Conservation (phyloP, 805 yeast genomes). For the Pichia thaimueangensis region DNA sequence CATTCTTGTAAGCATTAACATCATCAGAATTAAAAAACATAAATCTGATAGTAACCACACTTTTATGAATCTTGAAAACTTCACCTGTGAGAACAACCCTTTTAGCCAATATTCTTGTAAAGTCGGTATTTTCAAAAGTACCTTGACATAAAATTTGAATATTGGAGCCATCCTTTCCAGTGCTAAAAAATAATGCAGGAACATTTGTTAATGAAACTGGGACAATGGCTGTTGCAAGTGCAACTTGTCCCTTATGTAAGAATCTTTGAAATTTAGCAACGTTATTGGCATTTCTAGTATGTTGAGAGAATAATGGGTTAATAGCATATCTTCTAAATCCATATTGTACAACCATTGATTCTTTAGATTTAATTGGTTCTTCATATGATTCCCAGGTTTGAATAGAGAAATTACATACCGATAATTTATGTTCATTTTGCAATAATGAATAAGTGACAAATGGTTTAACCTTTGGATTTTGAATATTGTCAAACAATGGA, state of each 20-base stretch:
- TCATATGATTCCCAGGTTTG: constrained; percentile 88
- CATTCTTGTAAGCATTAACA: constrained; percentile 80
- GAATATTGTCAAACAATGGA: constrained; percentile 36
- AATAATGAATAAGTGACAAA: constrained; percentile 68
- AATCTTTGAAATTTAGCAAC: constrained; percentile 84
- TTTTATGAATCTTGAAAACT: constrained; percentile 91
- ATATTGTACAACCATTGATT: constrained; percentile 76
- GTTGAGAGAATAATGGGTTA: constrained; percentile 77
- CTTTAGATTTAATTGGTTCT: constrained; percentile 79
- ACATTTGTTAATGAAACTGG: constrained; percentile 81
- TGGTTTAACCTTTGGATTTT: constrained; percentile 40
- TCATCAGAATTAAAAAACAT: constrained; percentile 95
- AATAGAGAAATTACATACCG: constrained; percentile 75
- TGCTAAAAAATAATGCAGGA: constrained; percentile 79
- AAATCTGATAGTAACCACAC: constrained; percentile 85
- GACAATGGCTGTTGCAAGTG: constrained; percentile 80
- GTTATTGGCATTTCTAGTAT: constrained; percentile 69
- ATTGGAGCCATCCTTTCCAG: constrained; percentile 35
- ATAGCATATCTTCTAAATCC: constrained; percentile 87
- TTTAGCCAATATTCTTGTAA: constrained; percentile 77
- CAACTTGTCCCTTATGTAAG: constrained; percentile 66
- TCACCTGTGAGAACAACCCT: constrained; percentile 88
- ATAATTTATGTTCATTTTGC: constrained; percentile 79
- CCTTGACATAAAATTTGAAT: constrained; percentile 77
- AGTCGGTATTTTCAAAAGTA: constrained; percentile 79